Evolutionary conservation across 257 asterid genomes (phyloP), one percentile per base, ranked within the genome.

Genomic region (Jacaranda copaia): DNA sequence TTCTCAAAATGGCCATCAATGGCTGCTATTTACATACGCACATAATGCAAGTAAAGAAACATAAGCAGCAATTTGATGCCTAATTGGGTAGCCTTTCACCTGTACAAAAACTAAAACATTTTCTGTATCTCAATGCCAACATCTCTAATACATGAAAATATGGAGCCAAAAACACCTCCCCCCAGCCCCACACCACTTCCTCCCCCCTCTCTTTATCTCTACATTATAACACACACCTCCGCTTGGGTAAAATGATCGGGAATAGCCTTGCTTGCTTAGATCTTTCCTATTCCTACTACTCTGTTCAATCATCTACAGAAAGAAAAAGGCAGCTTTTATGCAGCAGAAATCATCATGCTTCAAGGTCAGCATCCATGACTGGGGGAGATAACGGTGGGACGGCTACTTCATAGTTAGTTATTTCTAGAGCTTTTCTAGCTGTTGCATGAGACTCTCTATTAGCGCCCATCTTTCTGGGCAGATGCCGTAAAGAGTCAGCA

Each of bases 191-290:
- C 32, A 25, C 32, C 59, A 52, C 59, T 20, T 8, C 20, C 14
- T 20, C 52, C 69, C 16, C 60, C 39, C 73, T 57, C 62, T 36
- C 72, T 62, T 60, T 13, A 11, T 65, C 1, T 66, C 55, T n/a
- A 60, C 1, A 60, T 63, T 77, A 70, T 70, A 81, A 78, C 79
- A 56, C 82, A 88, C 89, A 88, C 85, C 85, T 85, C 88, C 90
- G 93, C 96, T 90, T 90, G 96, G 93, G 88, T 90, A 88, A 25
- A 25, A 82, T 85, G 93, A 88, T 90, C 93, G 96, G 92, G 92
- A 90, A 85, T 57, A 79, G 79, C 87, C 76, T 25, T 2, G 32
- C 32, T 74, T 77, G 87, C 86, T 82, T 81, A 67, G 58, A 78
- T 81, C 92, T 81, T 84, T 73, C 84, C 71, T 58, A 46, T 49